Conservation (phyloP, 2,329 filamentous ascomycete genomes). For the Aschersonia sp. region DNA sequence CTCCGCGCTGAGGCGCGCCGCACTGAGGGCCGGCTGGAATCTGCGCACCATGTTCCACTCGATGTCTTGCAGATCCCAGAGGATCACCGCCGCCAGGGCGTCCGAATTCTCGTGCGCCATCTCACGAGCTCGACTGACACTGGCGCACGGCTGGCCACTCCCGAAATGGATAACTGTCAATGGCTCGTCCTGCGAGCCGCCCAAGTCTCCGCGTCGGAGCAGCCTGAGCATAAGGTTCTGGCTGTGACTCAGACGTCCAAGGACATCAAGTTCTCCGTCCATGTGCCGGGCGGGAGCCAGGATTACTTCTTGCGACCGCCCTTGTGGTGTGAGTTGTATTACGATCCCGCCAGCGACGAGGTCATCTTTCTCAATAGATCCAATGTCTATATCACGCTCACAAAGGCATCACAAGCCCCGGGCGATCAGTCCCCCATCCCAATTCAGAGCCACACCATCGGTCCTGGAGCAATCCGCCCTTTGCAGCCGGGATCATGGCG, state of each 20-base stretch:
- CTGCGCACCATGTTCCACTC: constrained; percentile 30
- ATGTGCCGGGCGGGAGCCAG: constrained; percentile 33
- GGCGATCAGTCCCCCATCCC: constrained; percentile 22
- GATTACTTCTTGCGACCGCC: constrained; percentile 29
- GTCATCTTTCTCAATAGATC: constrained; percentile 42
- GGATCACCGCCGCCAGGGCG: constrained; percentile 37
- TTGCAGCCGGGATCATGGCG: constrained; percentile 42
- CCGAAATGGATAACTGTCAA: constrained; percentile 39
- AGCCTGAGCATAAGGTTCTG: constrained; percentile 40
- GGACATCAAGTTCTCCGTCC: constrained; percentile 46
- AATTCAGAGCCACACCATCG: constrained; percentile 26
- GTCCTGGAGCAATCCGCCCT: constrained; percentile 28
- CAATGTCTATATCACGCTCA: constrained; percentile 36
- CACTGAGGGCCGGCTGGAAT: too few relatives aligned
- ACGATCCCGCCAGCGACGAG: constrained; percentile 43
- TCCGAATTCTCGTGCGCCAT: constrained; percentile 42
- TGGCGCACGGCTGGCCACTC: constrained; percentile 38
- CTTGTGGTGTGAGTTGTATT: constrained; percentile 46
- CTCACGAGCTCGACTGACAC: constrained; percentile 29
- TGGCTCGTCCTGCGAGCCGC: constrained; percentile 42
- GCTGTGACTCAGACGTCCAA: constrained; percentile 45
- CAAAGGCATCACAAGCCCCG: constrained; percentile 26
- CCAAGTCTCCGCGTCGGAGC: constrained; percentile 35
- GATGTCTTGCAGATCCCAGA: constrained; percentile 37
- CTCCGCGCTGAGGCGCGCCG: constrained; percentile 16